Percentiles rank a stretch among this genome's conserved stretches.
Evolutionary conservation across 2,329 filamentous ascomycete species (phyloP).

Genomic region (Fusarium sp.): DNA sequence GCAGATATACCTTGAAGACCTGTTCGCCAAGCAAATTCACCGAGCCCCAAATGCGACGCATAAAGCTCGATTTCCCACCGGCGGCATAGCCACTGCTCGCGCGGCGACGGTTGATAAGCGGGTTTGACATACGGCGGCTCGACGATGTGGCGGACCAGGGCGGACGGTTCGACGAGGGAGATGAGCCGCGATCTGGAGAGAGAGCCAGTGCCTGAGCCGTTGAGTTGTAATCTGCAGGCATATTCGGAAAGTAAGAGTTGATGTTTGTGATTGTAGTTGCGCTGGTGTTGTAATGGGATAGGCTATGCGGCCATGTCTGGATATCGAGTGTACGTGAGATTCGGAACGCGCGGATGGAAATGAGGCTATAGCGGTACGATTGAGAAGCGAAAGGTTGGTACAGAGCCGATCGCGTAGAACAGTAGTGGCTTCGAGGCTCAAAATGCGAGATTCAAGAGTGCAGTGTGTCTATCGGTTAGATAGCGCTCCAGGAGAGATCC

Average conservation of each 20-base stretch:
- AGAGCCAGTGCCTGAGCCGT: slow-evolving; percentile 64
- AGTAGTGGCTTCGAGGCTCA: not conserved
- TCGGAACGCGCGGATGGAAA: slow-evolving; percentile 39
- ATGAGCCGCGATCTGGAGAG: slow-evolving; percentile 51
- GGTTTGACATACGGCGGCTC: slow-evolving; percentile 58
- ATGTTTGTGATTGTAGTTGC: not conserved
- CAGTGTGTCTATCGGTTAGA: slow-evolving; percentile 4
- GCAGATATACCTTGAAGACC: slow-evolving; percentile 63
- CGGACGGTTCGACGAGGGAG: slow-evolving; percentile 50
- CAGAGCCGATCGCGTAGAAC: not conserved
- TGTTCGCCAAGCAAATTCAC: slow-evolving; percentile 60
- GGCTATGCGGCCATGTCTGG: slow-evolving; percentile 38
- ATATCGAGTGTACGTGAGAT: slow-evolving; percentile 21
- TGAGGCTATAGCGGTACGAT: slow-evolving; percentile 18
- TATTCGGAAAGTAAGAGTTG: slow-evolving; percentile 46
- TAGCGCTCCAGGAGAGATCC: not conserved
- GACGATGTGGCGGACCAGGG: slow-evolving; percentile 43
- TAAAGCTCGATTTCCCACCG: slow-evolving; percentile 45
- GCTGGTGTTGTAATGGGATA: slow-evolving; percentile 1
- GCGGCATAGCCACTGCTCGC: slow-evolving; percentile 24
- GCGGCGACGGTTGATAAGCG: slow-evolving; percentile 51
- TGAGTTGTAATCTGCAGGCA: slow-evolving; percentile 66
- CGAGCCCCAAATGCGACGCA: slow-evolving; percentile 51
- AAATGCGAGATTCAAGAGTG: not conserved
- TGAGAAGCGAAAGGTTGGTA: not conserved